These are phyloP conservation scores for Heterobasidion parviporum DNA, from an alignment of 1,284 basidiomycete species.

Conservation along the genomic window DNA sequence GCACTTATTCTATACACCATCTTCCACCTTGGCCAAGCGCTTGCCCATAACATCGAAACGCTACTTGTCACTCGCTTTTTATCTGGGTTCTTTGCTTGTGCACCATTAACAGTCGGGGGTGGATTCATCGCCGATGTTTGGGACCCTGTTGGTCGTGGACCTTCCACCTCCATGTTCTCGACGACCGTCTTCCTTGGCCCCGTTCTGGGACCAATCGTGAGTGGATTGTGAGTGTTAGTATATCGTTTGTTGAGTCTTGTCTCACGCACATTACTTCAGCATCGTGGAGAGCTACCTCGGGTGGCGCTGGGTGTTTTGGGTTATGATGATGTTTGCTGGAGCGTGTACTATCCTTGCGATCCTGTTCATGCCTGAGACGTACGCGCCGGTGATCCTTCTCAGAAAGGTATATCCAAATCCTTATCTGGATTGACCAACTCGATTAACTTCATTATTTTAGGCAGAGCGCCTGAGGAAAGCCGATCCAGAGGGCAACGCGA, in stretches of 20 bases:
- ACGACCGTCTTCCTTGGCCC: slow-evolving; percentile 61
- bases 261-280: slow-evolving; percentile 4
- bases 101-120: slow-evolving; percentile 57
- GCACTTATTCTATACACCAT: slow-evolving; percentile 45
- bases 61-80: slow-evolving; percentile 61
- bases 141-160: slow-evolving; percentile 49
- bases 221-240: slow-evolving; percentile 36
- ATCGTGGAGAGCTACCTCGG: slow-evolving; percentile 23
- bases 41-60: slow-evolving; percentile 57
- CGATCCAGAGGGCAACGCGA: slow-evolving; percentile 29
- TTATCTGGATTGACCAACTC: neutral
- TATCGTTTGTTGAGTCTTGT: neutral
- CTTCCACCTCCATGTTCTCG: slow-evolving; percentile 53
- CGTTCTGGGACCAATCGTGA: slow-evolving; percentile 50
- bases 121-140: slow-evolving; percentile 64
- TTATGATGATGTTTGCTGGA: slow-evolving; percentile 36
- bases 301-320: slow-evolving; percentile 35
- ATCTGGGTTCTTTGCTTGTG: slow-evolving; percentile 59
- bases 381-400: slow-evolving; percentile 28
- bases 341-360: slow-evolving; percentile 28
- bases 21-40: slow-evolving; percentile 55
- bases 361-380: slow-evolving; percentile 41
- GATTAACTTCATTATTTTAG: slow-evolving; percentile 10
- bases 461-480: slow-evolving; percentile 32
- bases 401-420: slow-evolving; percentile 10